Conservation (phyloP, 805 yeast species). For the Brettanomyces custersianus region DNA sequence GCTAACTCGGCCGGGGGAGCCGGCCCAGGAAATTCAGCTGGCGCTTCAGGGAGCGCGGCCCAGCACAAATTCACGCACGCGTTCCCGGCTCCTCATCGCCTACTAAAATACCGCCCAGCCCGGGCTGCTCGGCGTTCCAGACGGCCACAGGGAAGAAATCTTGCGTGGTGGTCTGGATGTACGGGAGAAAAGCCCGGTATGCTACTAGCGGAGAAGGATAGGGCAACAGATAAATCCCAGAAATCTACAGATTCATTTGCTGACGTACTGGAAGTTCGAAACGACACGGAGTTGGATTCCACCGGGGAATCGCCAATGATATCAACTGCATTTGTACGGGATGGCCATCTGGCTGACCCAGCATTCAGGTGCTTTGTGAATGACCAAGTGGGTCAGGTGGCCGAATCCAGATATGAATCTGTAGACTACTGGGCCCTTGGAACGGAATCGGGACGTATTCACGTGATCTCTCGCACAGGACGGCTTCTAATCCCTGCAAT, state of each 20-base stretch:
- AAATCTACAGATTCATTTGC: no score
- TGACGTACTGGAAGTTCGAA: conserved; percentile 11
- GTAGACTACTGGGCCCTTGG: conserved; percentile 48
- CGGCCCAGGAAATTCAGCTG: no score
- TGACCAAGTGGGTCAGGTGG: conserved; percentile 28
- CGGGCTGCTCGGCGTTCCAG: not conserved
- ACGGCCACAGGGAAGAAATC: not conserved
- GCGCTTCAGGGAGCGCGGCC: no score
- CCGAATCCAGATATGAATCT: conserved; percentile 17
- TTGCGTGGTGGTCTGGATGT: not conserved
- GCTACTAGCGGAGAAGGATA: no score
- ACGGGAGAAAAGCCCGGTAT: no score
- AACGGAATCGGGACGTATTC: conserved; percentile 50
- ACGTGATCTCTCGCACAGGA: conserved; percentile 38
- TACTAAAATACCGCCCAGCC: not conserved
- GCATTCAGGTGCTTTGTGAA: conserved; percentile 35
- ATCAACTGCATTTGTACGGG: conserved; percentile 7
- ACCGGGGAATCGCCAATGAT: not conserved
- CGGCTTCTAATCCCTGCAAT: conserved; percentile 36
- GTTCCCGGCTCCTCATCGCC: not conserved
- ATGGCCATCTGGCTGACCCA: conserved; percentile 3
- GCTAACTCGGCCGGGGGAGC: conserved; percentile 11
- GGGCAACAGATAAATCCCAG: no score
- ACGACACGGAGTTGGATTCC: conserved; percentile 33
- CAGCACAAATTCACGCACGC: no score